A percentile compares a stretch with the other conserved stretches of the same genome.
Evolutionary conservation across 345 rosid species (phyloP).

Genomic region (Hypericum perforatum): DNA sequence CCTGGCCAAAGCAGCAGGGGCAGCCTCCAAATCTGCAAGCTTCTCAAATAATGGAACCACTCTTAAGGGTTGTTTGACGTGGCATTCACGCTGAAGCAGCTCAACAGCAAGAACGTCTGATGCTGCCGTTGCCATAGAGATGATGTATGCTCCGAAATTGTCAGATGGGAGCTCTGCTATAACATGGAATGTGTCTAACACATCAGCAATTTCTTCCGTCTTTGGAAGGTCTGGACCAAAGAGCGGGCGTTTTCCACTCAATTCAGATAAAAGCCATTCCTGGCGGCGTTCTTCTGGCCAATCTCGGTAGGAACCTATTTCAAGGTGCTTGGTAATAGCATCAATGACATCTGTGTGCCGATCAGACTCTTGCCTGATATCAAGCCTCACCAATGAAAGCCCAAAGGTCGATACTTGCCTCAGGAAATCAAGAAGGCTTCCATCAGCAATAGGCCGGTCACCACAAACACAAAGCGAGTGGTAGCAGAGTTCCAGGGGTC

Average conservation of each 20-base stretch:
- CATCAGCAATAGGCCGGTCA: constrained; percentile 92
- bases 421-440: constrained; percentile 95
- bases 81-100: constrained; percentile 95
- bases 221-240: constrained; percentile 92
- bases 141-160: constrained; percentile 87
- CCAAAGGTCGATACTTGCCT: constrained; percentile 98
- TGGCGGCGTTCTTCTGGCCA: constrained; percentile 83
- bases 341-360: constrained; percentile 93
- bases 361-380: constrained; percentile 93
- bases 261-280: constrained; percentile 90
- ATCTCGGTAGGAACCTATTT: constrained; percentile 70
- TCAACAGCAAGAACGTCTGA: constrained; percentile 96
- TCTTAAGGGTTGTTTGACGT: constrained; percentile 73
- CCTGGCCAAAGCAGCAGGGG: constrained; percentile 87
- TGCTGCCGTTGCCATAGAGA: constrained; percentile 96
- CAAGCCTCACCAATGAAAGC: constrained; percentile 87
- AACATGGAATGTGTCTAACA: constrained; percentile 73
- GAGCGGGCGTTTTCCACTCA: constrained; percentile 81
- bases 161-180: constrained; percentile 82
- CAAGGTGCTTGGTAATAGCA: constrained; percentile 84
- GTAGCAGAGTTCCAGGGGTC: constrained; percentile 94
- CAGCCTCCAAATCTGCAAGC: constrained; percentile 93
- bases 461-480: constrained; percentile 86
- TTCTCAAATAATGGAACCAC: constrained; percentile 98
- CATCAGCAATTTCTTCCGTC: constrained; percentile 90